Conservation (phyloP, 305 asterid genomes). For the Plantago rigida region DNA sequence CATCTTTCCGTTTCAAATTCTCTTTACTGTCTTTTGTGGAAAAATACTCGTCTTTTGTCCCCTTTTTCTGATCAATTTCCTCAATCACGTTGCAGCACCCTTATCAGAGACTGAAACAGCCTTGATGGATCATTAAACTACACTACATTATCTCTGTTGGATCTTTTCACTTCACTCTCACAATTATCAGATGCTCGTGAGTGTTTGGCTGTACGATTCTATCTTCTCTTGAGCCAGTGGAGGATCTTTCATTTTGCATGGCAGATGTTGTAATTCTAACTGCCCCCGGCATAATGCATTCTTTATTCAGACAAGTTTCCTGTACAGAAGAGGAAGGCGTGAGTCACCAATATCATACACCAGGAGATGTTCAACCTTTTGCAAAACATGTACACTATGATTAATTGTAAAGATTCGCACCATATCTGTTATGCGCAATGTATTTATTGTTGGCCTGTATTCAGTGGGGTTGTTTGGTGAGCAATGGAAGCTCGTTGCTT, state of each 20-base stretch:
- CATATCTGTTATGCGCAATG: slow-evolving; percentile 18
- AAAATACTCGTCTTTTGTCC: too few species aligned
- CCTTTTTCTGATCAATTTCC: slow-evolving; percentile 23
- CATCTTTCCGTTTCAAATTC: too few species aligned
- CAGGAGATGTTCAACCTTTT: slow-evolving; percentile 14
- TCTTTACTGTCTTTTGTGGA: too few species aligned
- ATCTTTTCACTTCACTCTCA: slow-evolving; percentile 17
- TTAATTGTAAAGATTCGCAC: slow-evolving; percentile 24
- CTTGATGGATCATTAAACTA: slow-evolving; percentile 41
- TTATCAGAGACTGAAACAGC: slow-evolving; percentile 53
- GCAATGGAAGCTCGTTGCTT: slow-evolving; percentile 26
- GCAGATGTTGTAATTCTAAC: slow-evolving; percentile 21
- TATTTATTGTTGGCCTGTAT: slow-evolving; percentile 20
- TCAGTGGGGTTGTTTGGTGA: slow-evolving; percentile 23
- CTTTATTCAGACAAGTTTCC: not conserved
- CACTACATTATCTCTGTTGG: slow-evolving; percentile 20
- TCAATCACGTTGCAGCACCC: slow-evolving; percentile 40
- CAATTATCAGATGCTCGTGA: slow-evolving; percentile 21
- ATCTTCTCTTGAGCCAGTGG: slow-evolving; percentile 21
- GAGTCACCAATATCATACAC: not conserved
- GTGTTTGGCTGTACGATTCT: slow-evolving; percentile 31
- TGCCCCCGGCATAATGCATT: slow-evolving; percentile 4
- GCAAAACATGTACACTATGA: slow-evolving; percentile 18
- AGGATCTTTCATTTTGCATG: slow-evolving; percentile 29
- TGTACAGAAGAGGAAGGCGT: slow-evolving; percentile 2